A percentile compares a stretch with the other conserved stretches of the same genome.
Conservation (phyloP, 2,329 filamentous ascomycete species). For the Alternaria angustiovoidea region DNA sequence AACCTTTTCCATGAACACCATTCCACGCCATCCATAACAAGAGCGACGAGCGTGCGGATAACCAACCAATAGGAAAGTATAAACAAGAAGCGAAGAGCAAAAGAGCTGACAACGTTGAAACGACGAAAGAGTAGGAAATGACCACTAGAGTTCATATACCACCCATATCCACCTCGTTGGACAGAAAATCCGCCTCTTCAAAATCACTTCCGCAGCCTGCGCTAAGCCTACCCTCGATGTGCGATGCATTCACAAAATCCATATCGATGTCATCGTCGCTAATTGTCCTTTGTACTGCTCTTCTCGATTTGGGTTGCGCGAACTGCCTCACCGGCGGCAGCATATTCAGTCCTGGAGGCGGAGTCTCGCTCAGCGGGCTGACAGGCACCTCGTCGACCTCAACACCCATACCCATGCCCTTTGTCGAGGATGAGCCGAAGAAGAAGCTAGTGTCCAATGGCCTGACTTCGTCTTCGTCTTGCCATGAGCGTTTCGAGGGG, state of each 20-base stretch:
- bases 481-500: conserved; percentile 54
- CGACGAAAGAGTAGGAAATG: background rate
- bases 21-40: conserved; percentile 6
- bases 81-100: conserved; percentile 11
- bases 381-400: conserved; percentile 47
- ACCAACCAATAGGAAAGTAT: conserved; percentile 5
- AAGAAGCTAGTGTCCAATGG: conserved; percentile 38
- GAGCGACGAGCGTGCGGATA: background rate
- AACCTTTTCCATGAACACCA: conserved; percentile 11
- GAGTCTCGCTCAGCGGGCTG: conserved; percentile 44
- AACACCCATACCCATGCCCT: conserved; percentile 14
- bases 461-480: conserved; percentile 46
- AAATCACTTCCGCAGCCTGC: conserved; percentile 64
- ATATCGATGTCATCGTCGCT: conserved; percentile 41
- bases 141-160: conserved; percentile 30
- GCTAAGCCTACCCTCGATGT: conserved; percentile 46
- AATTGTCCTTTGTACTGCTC: conserved; percentile 13
- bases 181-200: conserved; percentile 70
- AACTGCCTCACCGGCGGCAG: conserved; percentile 37
- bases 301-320: conserved; percentile 42
- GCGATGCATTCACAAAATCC: conserved; percentile 43
- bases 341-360: conserved; percentile 26
- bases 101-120: background rate
- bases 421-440: conserved; percentile 29
- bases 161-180: conserved; percentile 44